Evolutionary conservation across 2,329 filamentous ascomycete genomes (phyloP), one percentile per base, ranked within the genome.

Genomic region (Pseudopithomyces chartarum): DNA sequence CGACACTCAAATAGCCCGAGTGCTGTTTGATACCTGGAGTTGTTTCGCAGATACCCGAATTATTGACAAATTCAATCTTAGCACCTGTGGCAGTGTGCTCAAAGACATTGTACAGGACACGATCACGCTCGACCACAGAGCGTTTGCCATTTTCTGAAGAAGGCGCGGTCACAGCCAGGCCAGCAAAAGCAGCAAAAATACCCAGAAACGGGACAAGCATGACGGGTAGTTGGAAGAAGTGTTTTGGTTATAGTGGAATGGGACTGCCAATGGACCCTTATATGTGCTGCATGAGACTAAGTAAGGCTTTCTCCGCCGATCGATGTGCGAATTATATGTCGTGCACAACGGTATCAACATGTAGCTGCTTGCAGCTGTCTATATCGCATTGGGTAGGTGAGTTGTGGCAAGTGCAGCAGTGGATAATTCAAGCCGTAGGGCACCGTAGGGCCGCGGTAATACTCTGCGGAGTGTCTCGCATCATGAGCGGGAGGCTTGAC

Each of bases 11-110:
- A 61, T 84, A 84, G 36, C 82, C 81, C 5, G 80, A 79, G 62
- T 80, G 84, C 8, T 79, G 81, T 49, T 83, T 83, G 46, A 84
- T 81, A 17, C 78, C 78, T 1, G 79, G 79, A 4, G 81, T 82
- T 2, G 78, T 81, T 71, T 85, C 82, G 62, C 82, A 84, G 56
- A 83, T 82, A 4, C 82, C 82, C 13, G 65, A 68, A 56, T 70
- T 68, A 19, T 62, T 62, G 48, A 71, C 64, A 54, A 63, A 71
- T 47, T 71, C 67, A 8, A 71, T 57, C 48, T 54, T 61, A 2
- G 67, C 63, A 7, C 68, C 68, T 2, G 68, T 71, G 15, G 62
- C 63, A 22, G 62, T 66, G 59, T 70, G 68, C 47, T 71, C 68
- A 50, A 71, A 71, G 15, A 71, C 67, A 56, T 67, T 67, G 57